phyloP scores from a whole-genome alignment of 345 rosid species.

The Geranium brycei region DNA sequence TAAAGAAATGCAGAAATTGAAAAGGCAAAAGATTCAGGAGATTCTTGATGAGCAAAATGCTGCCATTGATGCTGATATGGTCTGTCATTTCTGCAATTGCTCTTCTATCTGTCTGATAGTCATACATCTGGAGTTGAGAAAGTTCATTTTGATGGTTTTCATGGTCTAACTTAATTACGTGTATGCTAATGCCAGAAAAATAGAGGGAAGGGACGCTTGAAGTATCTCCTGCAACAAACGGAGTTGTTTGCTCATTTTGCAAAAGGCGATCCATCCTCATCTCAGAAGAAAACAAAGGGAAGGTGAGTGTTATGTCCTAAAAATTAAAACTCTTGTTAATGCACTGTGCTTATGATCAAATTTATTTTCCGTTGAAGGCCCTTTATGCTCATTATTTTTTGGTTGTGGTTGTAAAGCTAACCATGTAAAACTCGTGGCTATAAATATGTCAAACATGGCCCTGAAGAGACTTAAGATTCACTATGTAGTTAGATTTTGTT shows the following conservation, averaged over 20 bases:
- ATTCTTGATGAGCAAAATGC: constrained; percentile 86
- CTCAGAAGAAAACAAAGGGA: constrained; percentile 70
- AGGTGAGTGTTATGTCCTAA: constrained; percentile 29
- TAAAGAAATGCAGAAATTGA: constrained; percentile 74
- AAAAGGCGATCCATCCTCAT: constrained; percentile 61
- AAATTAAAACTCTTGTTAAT: not conserved
- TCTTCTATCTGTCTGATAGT: not conserved
- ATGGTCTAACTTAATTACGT: constrained; percentile 4
- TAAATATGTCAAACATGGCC: not conserved
- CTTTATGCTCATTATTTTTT: too few relatives aligned
- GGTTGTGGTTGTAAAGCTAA: not conserved
- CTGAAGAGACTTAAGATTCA: not conserved
- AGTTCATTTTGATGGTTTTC: not conserved
- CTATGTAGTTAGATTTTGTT: too few relatives aligned
- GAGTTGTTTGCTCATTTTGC: constrained; percentile 98
- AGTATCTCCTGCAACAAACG: constrained; percentile 88
- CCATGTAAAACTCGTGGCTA: not conserved
- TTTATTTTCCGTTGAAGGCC: not conserved
- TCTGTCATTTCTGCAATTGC: constrained; percentile 10
- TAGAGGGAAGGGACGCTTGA: constrained; percentile 75
- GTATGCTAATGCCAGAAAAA: constrained; percentile 46
- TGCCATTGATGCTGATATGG: constrained; percentile 90
- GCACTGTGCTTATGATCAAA: not conserved
- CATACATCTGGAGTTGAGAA: not conserved
- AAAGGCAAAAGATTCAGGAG: constrained; percentile 90